These are phyloP conservation scores for barley (Hordeum vulgare) DNA, from an alignment of 176 grass and related monocot species.

Conservation along the genomic window MorexV3_pseudomolecules_assembly NC_058519.1:654469321-654469820, in stretches of 20 bases:
- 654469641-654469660: conserved; percentile 78
- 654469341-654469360: conserved; percentile 77
- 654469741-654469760: background rate
- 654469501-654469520: conserved; percentile 56
- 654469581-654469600: conserved; percentile 74
- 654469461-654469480: conserved; percentile 76
- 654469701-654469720: conserved; percentile 91
- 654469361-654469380: conserved; percentile 86
- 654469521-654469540: conserved; percentile 58
- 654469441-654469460: conserved; percentile 83
- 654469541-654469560: conserved; percentile 55
- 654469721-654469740: conserved; percentile 35
- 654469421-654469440: conserved; percentile 65
- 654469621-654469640: conserved; percentile 66
- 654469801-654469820: background rate
- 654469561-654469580: conserved; percentile 59
- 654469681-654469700: conserved; percentile 96
- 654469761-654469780: background rate
- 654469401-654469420: conserved; percentile 90
- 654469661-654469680: conserved; percentile 92
- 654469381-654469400: conserved; percentile 67
- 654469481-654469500: conserved; percentile 74
- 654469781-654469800: background rate
- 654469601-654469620: conserved; percentile 78
- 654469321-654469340: conserved; percentile 98